Evolutionary conservation across 805 yeast genomes (phyloP), one percentile per base, ranked within the genome.

Genomic region (Starmera dryadoides): DNA sequence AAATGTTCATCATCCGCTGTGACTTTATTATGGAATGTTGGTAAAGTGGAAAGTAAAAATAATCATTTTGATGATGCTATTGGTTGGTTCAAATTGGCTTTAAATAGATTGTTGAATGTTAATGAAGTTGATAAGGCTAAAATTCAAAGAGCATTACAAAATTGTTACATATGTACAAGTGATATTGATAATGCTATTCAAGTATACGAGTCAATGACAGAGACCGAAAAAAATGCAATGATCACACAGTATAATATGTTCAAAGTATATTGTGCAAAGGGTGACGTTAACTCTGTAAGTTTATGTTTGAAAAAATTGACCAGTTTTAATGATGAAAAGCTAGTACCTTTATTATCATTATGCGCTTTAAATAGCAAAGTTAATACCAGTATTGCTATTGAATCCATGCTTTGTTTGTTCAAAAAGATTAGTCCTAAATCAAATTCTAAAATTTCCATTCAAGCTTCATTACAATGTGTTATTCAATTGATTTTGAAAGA

Each of bases 1-100:
- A 50, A 52, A 14, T 49, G 65, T 5, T 40, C 58, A 6, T 55
- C 64, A 5, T 52, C 66, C 32, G 37, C 61, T 5, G 52, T 63
- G 0, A 58, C 70, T 1, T 40, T 68, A 21, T 41, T 69, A 16
- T 69, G 72, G 71, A 67, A 65, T 35, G 39, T 47, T 16, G 71
- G 66, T 0, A 64, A 64, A 30, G 44, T 48, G 15, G 44, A 49
- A 15, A 54, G 52, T 22, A 68, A 56, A 43, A 38, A 33, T 9
- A 48, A 45, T 7, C 40, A 52, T 3, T 46, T 33, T 30, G 20
- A 28, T 1, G 52, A 55, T 17, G 46, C 59, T 6, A 42, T 54
- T 11, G 47, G 43, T 3, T 61, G 59, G 54, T 56, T 55, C 34
- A 40, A 51, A 6, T 34, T 58, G 2, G 50, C 59, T 6, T 42